These are phyloP conservation scores for Telfairia occidentalis DNA, from an alignment of 331 rosid genomes.

Conservation along the genomic window DNA sequence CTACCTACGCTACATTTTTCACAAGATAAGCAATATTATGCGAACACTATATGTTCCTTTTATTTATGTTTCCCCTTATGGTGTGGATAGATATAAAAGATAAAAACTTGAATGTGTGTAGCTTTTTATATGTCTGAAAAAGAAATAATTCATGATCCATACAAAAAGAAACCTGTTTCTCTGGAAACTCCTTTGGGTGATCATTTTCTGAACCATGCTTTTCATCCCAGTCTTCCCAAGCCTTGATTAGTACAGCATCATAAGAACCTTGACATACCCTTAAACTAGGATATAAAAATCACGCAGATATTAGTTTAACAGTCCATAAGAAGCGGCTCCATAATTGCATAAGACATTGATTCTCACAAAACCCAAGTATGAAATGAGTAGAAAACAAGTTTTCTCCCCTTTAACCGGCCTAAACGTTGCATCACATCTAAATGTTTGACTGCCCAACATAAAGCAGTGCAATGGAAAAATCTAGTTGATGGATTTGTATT, in stretches of 20 bases:
- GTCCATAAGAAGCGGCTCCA: background rate
- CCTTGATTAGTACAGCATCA: slow-evolving; percentile 46
- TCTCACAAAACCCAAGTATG: background rate
- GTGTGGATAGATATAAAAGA: background rate
- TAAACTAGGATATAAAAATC: slow-evolving; percentile 35
- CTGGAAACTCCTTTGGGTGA: slow-evolving; percentile 72
- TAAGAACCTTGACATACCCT: slow-evolving; percentile 77
- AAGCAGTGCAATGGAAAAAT: background rate
- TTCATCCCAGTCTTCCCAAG: slow-evolving; percentile 86
- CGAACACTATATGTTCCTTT: background rate
- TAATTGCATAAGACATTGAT: background rate
- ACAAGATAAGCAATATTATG: background rate
- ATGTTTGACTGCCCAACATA: background rate
- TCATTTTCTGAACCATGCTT: slow-evolving; percentile 64
- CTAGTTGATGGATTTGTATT: background rate
- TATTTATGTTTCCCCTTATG: background rate
- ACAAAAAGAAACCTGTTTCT: slow-evolving; percentile 50
- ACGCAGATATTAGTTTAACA: slow-evolving; percentile 20
- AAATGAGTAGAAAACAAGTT: background rate
- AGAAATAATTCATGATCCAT: background rate
- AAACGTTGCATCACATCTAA: background rate
- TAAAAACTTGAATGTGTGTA: background rate
- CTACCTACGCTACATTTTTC: background rate
- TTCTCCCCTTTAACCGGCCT: background rate
- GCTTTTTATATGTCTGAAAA: background rate